Conservation (phyloP, 495 filamentous ascomycete genomes). For the Podospora comata region DNA sequence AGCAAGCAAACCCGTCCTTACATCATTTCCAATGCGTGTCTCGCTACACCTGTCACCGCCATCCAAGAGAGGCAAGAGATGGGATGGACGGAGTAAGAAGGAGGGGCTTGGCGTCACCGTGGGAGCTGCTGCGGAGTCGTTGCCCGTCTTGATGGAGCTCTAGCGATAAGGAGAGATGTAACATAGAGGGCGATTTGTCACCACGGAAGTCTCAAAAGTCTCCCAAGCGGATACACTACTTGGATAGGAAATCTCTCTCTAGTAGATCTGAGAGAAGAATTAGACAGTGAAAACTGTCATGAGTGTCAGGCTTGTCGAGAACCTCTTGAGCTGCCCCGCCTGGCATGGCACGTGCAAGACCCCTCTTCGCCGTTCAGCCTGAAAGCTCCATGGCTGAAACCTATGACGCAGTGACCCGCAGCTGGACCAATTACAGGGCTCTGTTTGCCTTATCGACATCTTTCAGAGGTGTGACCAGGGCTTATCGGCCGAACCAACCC, state of each 20-base stretch:
- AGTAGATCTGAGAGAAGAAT: too few species aligned
- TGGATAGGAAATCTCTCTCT: background rate
- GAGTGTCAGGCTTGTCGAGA: background rate
- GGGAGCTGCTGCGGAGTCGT: background rate
- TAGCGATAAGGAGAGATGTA: background rate
- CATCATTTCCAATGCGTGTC: background rate
- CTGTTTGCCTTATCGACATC: background rate
- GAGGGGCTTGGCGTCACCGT: background rate
- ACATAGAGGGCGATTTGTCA: background rate
- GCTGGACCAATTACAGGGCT: background rate
- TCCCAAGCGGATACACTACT: background rate
- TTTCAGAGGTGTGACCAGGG: background rate
- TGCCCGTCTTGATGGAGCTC: background rate
- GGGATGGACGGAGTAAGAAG: background rate
- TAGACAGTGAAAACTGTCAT: background rate
- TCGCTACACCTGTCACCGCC: background rate
- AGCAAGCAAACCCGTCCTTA: background rate
- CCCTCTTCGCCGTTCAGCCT: background rate
- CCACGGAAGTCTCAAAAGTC: background rate
- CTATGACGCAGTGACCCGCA: slow-evolving; percentile 5
- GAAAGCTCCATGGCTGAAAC: background rate
- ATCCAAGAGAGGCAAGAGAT: background rate
- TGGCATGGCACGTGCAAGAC: background rate
- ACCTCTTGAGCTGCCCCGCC: background rate
- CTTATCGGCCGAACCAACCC: background rate